phyloP scores from a whole-genome alignment of 2,329 filamentous ascomycete genomes.

The Apiospora rasikravindrae region DNA sequence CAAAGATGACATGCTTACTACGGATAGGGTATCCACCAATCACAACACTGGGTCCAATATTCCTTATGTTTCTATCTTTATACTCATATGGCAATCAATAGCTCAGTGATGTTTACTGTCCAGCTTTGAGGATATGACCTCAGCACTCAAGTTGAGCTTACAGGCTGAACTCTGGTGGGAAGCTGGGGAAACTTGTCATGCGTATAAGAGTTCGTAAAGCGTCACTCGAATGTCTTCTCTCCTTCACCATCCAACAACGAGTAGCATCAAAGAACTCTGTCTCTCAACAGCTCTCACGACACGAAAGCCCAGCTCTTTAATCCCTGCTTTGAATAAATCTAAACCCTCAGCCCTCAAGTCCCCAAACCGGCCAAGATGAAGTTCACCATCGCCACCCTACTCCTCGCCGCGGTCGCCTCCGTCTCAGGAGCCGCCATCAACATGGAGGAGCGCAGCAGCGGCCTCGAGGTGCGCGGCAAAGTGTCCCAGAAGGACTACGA shows the following conservation, averaged over 20 bases:
- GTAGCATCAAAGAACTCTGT: neutral
- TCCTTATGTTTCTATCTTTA: neutral
- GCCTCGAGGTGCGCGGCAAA: neutral
- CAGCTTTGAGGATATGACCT: neutral
- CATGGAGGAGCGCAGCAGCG: neutral
- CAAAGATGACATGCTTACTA: neutral
- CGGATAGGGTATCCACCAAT: neutral
- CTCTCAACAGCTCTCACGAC: neutral
- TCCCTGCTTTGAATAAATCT: too few species aligned
- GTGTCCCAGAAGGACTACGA: slow-evolving; percentile 8
- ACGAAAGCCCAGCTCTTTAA: neutral
- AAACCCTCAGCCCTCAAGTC: neutral
- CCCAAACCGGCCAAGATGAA: slow-evolving; percentile 15
- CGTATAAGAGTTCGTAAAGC: neutral
- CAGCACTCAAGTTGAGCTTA: neutral
- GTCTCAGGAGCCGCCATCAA: slow-evolving; percentile 11
- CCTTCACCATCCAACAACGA: neutral
- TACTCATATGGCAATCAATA: neutral
- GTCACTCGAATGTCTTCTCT: neutral
- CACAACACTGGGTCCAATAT: neutral
- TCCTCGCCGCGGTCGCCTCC: slow-evolving; percentile 11
- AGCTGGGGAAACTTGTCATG: neutral
- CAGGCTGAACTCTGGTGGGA: neutral
- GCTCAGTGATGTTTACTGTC: neutral
- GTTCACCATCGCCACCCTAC: slow-evolving; percentile 2